Evolutionary conservation across 108 stramenopile genomes (phyloP).

Genomic region (Nitzschia sp.): DNA sequence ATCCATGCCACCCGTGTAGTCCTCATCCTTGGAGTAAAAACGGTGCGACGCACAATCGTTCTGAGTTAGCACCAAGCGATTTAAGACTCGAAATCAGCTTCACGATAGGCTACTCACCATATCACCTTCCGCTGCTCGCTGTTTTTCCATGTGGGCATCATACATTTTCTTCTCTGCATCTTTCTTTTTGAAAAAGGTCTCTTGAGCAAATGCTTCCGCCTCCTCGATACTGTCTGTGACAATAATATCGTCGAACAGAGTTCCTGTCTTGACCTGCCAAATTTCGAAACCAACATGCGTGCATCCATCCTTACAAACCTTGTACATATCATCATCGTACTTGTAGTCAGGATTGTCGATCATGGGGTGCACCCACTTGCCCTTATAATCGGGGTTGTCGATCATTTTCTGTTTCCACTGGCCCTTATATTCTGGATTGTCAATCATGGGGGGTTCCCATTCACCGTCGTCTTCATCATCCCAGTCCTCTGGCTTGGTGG

Average conservation of each 20-base stretch:
- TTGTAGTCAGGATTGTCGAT: conserved; percentile 96
- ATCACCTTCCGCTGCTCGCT: conserved; percentile 42
- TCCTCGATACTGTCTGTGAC: conserved; percentile 97
- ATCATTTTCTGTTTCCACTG: conserved; percentile 95
- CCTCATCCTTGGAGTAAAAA: conserved; percentile 34
- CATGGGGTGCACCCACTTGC: conserved; percentile 92
- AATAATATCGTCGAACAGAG: conserved; percentile 99
- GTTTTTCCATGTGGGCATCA: conserved; percentile 81
- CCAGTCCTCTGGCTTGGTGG: conserved; percentile 98
- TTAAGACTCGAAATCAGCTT: background rate
- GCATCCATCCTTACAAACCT: conserved; percentile 94
- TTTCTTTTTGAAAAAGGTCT: conserved; percentile 97
- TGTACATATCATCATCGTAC: conserved; percentile 86
- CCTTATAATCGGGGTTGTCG: conserved; percentile 98
- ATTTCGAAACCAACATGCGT: conserved; percentile 99
- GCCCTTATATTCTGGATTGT: conserved; percentile 98
- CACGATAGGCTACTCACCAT: conserved; percentile 5
- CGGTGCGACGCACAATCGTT: too few relatives aligned
- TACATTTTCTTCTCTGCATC: conserved; percentile 96
- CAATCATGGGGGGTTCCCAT: conserved; percentile 95
- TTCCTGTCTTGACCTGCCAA: conserved; percentile 98
- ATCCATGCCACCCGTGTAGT: conserved; percentile 48
- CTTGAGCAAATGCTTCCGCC: conserved; percentile 93
- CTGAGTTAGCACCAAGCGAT: background rate
- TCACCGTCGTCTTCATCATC: conserved; percentile 99